Percentiles rank a stretch among this genome's conserved stretches.
These are phyloP conservation scores for Thymus quinquecostatus DNA, from an alignment of 257 asterid genomes.

Conservation along the genomic window DNA sequence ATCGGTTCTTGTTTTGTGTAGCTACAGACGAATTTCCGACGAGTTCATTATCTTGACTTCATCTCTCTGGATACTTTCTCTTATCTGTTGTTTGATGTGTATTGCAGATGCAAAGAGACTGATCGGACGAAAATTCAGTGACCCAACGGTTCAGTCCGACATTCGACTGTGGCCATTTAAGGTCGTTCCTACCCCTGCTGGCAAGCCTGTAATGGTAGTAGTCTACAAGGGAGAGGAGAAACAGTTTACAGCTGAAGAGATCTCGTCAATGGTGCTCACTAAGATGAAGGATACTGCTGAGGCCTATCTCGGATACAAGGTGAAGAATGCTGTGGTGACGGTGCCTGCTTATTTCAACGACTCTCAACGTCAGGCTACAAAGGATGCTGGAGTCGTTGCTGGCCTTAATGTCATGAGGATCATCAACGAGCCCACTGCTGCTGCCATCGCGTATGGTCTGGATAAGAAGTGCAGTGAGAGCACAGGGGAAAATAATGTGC, in stretches of 20 bases:
- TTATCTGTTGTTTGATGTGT: background rate
- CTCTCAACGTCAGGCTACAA: constrained; percentile 46
- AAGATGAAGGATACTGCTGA: constrained; percentile 48
- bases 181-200: background rate
- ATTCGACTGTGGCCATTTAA: background rate
- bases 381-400: constrained; percentile 45
- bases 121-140: background rate
- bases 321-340: constrained; percentile 45
- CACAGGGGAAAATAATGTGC: background rate
- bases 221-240: constrained; percentile 45
- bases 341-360: constrained; percentile 45
- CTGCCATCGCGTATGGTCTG: background rate
- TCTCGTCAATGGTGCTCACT: constrained; percentile 42
- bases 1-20: too few relatives aligned
- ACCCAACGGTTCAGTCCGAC: background rate
- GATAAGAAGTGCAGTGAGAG: background rate
- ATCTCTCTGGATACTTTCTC: too few relatives aligned
- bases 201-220: constrained; percentile 38
- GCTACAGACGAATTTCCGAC: constrained; percentile 4
- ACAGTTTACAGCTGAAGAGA: constrained; percentile 45
- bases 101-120: background rate
- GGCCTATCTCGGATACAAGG: constrained; percentile 38
- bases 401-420: constrained; percentile 43
- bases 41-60: background rate
- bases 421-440: constrained; percentile 32